phyloP scores from a whole-genome alignment of 495 filamentous ascomycete genomes.

The Penicillium fimorum region DNA sequence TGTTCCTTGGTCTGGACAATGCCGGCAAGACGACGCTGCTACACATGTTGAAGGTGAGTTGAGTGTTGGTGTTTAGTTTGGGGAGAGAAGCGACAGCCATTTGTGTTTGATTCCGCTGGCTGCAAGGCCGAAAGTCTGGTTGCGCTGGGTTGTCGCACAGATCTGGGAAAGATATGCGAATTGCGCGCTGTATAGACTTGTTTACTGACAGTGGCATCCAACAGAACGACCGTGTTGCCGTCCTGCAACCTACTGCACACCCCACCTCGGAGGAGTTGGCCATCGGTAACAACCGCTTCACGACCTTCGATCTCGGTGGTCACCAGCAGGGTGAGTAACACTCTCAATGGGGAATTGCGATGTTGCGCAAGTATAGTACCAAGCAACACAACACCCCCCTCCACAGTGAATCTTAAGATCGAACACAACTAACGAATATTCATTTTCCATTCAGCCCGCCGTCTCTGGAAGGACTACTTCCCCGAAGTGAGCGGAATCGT shows the following conservation, averaged over 20 bases:
- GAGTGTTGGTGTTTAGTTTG: neutral
- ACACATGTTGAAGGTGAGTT: slow-evolving; percentile 86
- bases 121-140: neutral
- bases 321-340: slow-evolving; percentile 81
- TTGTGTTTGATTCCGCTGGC: neutral
- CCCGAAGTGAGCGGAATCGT: slow-evolving; percentile 97
- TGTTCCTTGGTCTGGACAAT: slow-evolving; percentile 94
- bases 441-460: slow-evolving; percentile 63
- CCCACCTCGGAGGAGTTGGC: slow-evolving; percentile 94
- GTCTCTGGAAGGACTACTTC: slow-evolving; percentile 98
- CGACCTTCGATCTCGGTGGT: slow-evolving; percentile 94
- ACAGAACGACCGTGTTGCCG: slow-evolving; percentile 90
- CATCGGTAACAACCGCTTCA: slow-evolving; percentile 95
- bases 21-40: slow-evolving; percentile 94
- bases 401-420: neutral
- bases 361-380: neutral
- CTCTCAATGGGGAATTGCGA: neutral
- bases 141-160: neutral
- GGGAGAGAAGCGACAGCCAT: neutral
- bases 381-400: neutral
- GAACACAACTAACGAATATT: neutral
- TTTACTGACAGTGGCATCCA: slow-evolving; percentile 16
- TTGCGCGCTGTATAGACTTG: neutral
- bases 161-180: neutral
- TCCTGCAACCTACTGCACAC: slow-evolving; percentile 86